Evolutionary conservation across 148 eudicot genomes (phyloP).

Genomic region (Mesembryanthemum crystallinum): DNA sequence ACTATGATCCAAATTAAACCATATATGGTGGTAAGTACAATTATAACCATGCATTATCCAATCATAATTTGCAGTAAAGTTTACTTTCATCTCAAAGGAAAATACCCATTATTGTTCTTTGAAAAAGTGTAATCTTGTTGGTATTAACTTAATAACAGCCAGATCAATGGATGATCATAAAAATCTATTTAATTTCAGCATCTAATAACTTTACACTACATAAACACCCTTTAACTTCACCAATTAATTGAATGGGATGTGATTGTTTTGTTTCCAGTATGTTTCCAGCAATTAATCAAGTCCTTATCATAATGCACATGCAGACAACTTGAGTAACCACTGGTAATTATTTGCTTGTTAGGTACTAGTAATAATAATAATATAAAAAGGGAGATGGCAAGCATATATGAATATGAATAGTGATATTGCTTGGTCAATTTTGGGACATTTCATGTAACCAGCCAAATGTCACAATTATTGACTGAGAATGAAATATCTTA

Average conservation of each 20-base stretch:
- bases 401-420: neutral
- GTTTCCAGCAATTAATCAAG: neutral
- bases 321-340: constrained; percentile 3
- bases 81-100: too few species aligned
- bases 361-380: constrained; percentile 8
- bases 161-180: neutral
- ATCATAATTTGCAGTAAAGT: too few species aligned
- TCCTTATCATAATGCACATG: constrained; percentile 11
- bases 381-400: neutral
- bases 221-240: neutral
- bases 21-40: too few species aligned
- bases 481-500: neutral
- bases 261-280: neutral
- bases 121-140: constrained; percentile 4
- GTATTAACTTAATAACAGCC: neutral
- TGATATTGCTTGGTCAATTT: constrained; percentile 19
- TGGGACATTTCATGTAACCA: constrained; percentile 19
- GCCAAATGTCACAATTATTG: constrained; percentile 21
- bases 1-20: too few species aligned
- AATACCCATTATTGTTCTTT: too few species aligned
- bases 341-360: constrained; percentile 2
- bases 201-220: neutral
- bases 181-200: neutral
- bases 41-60: too few species aligned
- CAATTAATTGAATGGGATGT: neutral